These are phyloP conservation scores for Incumbomyces lentus DNA, from an alignment of 2,329 filamentous ascomycete genomes.

Conservation along the genomic window DNA sequence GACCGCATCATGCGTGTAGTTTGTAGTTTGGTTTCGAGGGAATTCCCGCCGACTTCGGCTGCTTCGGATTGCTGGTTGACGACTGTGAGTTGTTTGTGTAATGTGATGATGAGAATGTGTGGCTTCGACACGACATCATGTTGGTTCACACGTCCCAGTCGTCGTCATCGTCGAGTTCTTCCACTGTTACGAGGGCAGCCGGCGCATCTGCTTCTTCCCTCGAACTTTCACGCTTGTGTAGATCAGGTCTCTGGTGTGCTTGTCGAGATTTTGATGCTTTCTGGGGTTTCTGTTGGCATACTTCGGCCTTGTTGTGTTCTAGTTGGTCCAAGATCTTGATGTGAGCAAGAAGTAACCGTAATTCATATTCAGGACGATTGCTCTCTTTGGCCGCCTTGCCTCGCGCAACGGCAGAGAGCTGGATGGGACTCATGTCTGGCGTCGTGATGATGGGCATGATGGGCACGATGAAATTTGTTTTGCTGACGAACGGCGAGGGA, in stretches of 20 bases:
- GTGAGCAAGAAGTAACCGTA: slow-evolving; percentile 13
- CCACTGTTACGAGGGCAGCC: not conserved
- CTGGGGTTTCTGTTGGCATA: not conserved
- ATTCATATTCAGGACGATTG: slow-evolving; percentile 4
- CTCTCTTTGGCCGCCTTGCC: not conserved
- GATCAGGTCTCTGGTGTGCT: not conserved
- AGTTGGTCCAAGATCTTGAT: slow-evolving; percentile 13
- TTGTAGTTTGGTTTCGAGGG: too few relatives aligned
- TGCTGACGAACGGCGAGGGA: too few relatives aligned
- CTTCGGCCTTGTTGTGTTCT: slow-evolving; percentile 3
- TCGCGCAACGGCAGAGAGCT: not conserved
- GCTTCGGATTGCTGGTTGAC: too few relatives aligned
- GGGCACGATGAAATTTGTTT: too few relatives aligned
- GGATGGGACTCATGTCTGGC: too few relatives aligned
- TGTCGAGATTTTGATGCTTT: not conserved
- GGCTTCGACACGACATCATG: not conserved
- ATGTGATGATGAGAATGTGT: not conserved
- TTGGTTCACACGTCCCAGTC: slow-evolving; percentile 3
- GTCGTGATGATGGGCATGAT: too few relatives aligned
- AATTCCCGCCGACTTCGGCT: too few relatives aligned
- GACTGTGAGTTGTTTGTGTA: too few relatives aligned
- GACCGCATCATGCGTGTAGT: too few relatives aligned
- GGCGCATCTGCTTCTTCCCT: not conserved
- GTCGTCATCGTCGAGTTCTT: not conserved
- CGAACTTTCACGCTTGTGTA: not conserved